Percentiles rank a stretch among this genome's conserved stretches.
Conservation (phyloP, 2,329 filamentous ascomycete species). For the Ophiostoma tasmaniense region DNA sequence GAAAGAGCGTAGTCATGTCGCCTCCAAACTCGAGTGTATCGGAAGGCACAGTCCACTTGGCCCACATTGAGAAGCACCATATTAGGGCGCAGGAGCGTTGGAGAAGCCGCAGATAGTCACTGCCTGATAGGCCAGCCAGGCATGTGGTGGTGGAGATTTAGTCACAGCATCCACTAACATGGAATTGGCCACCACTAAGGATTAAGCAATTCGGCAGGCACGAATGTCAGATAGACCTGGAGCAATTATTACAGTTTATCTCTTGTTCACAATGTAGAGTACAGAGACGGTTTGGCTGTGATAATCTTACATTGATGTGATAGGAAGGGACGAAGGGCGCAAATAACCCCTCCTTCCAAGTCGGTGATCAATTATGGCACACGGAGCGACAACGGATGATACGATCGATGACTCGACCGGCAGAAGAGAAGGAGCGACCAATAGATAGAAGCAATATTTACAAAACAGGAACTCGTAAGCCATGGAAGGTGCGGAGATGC, state of each 20-base stretch:
- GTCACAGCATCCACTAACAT: slow-evolving; percentile 5
- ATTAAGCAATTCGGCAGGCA: slow-evolving; percentile 3
- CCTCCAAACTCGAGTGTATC: neutral
- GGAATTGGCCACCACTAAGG: neutral
- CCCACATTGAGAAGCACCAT: neutral
- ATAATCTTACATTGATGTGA: neutral
- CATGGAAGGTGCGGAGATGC: neutral
- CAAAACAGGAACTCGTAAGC: neutral
- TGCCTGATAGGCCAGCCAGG: neutral
- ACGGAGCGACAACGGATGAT: neutral
- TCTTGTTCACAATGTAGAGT: neutral
- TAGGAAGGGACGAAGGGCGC: neutral
- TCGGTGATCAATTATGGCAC: neutral
- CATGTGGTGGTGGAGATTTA: neutral
- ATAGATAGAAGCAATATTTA: neutral
- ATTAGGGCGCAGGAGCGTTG: slow-evolving; percentile 7
- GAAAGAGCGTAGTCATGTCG: neutral
- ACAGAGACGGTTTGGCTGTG: neutral
- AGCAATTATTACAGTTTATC: neutral
- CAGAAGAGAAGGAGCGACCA: neutral
- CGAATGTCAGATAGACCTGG: neutral
- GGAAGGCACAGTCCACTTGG: neutral
- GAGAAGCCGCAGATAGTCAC: neutral
- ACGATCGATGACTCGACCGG: neutral
- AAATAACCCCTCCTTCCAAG: neutral